phyloP scores from a whole-genome alignment of 768 basidiomycete species.

The Albatrellus ellisii region DNA sequence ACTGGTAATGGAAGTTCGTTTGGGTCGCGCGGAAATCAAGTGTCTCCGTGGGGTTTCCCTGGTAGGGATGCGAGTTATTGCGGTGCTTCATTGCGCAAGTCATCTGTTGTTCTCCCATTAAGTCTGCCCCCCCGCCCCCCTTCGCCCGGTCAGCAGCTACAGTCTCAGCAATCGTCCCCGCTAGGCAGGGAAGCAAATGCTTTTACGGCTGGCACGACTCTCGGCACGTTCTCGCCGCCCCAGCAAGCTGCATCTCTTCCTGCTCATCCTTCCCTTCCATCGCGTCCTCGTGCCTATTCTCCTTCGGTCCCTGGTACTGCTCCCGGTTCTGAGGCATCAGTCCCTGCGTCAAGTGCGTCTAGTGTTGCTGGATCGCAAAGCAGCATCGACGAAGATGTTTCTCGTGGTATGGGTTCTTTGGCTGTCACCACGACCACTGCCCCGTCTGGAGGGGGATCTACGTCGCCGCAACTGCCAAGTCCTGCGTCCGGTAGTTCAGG shows the following conservation, averaged over 20 bases:
- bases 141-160: conserved; percentile 11
- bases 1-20: background rate
- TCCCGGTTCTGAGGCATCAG: conserved; percentile 17
- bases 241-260: conserved; percentile 16
- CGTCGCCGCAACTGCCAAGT: conserved; percentile 66
- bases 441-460: conserved; percentile 24
- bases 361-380: conserved; percentile 28
- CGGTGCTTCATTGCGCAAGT: conserved; percentile 11
- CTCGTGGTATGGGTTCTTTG: conserved; percentile 24
- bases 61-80: conserved; percentile 1
- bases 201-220: conserved; percentile 6
- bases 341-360: conserved; percentile 27
- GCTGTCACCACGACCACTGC: conserved; percentile 32
- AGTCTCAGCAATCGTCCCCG: conserved; percentile 15
- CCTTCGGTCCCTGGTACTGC: no score
- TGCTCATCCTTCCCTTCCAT: conserved; percentile 17
- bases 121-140: conserved; percentile 16
- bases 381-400: conserved; percentile 23
- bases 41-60: conserved; percentile 10
- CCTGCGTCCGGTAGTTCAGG: conserved; percentile 44
- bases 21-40: conserved; percentile 4
- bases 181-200: conserved; percentile 14
- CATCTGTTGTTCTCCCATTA: conserved; percentile 14
- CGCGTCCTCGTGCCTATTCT: conserved; percentile 19
- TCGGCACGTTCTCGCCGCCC: conserved; percentile 19